Evolutionary conservation across 257 asterid species (phyloP).

Genomic region (Solanum chaucha): DNA sequence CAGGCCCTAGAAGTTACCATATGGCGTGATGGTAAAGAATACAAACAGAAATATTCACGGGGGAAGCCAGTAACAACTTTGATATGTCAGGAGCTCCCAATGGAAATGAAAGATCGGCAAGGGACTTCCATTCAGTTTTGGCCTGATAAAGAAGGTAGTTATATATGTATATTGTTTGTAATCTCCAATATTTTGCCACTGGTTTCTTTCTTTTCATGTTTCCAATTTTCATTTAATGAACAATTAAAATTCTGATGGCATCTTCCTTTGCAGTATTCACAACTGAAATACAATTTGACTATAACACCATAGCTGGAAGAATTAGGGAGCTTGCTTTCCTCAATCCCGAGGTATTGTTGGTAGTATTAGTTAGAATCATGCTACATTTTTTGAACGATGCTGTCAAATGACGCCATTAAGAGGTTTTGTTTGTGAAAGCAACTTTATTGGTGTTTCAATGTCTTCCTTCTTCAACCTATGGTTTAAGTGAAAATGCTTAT

Average conservation of each 20-base stretch:
- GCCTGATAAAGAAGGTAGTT: slow-evolving; percentile 91
- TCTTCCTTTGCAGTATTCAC: slow-evolving; percentile 63
- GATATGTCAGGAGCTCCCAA: slow-evolving; percentile 49
- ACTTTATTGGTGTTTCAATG: background rate
- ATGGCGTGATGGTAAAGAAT: slow-evolving; percentile 91
- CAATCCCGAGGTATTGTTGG: slow-evolving; percentile 69
- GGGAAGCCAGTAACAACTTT: slow-evolving; percentile 73
- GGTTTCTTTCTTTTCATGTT: background rate
- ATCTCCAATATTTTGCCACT: background rate
- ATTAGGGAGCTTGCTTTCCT: slow-evolving; percentile 98
- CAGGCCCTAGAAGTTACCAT: slow-evolving; percentile 84
- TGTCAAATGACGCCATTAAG: background rate
- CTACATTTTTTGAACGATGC: background rate
- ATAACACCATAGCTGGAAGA: slow-evolving; percentile 82
- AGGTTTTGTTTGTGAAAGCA: background rate
- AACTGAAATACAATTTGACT: slow-evolving; percentile 64
- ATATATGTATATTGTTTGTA: background rate
- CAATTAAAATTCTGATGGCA: background rate
- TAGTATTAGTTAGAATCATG: background rate
- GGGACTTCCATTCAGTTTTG: slow-evolving; percentile 86
- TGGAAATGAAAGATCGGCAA: slow-evolving; percentile 35
- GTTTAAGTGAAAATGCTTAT: background rate
- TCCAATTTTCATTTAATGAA: background rate
- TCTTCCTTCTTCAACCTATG: background rate
- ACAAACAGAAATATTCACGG: slow-evolving; percentile 76